Percentiles rank a stretch among this genome's conserved stretches.
Conservation (phyloP, 2,329 filamentous ascomycete genomes). For the Talaromyces sp. region DNA sequence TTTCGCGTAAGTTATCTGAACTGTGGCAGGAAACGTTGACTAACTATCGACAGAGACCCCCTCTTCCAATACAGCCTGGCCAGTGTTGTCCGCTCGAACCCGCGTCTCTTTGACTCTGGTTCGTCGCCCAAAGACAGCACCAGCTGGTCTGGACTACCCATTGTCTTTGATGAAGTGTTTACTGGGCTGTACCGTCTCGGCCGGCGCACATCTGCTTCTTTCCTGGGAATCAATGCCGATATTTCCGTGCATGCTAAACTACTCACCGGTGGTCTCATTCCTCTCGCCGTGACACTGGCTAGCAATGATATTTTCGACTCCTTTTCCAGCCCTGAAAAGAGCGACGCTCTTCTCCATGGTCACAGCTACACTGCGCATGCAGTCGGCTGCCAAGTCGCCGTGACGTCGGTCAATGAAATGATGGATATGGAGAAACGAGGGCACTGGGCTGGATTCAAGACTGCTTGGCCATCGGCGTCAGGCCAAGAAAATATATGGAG, state of each 20-base stretch:
- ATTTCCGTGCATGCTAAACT: slow-evolving; percentile 79
- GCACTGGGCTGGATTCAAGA: slow-evolving; percentile 53
- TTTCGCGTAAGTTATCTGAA: slow-evolving; percentile 56
- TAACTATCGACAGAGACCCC: slow-evolving; percentile 55
- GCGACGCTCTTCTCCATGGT: slow-evolving; percentile 72
- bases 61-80: slow-evolving; percentile 72
- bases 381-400: slow-evolving; percentile 71
- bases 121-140: slow-evolving; percentile 11
- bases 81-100: slow-evolving; percentile 57
- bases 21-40: background rate
- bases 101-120: slow-evolving; percentile 48
- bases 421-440: slow-evolving; percentile 51
- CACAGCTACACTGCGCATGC: slow-evolving; percentile 85
- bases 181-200: slow-evolving; percentile 80
- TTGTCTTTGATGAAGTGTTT: slow-evolving; percentile 84
- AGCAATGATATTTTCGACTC: slow-evolving; percentile 67
- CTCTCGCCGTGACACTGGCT: slow-evolving; percentile 70
- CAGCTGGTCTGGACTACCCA: slow-evolving; percentile 66
- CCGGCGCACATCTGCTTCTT: slow-evolving; percentile 62
- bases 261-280: slow-evolving; percentile 72
- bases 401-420: slow-evolving; percentile 60
- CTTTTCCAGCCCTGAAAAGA: slow-evolving; percentile 68
- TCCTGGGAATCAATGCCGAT: slow-evolving; percentile 64
- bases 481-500: slow-evolving; percentile 55
- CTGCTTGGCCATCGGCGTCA: slow-evolving; percentile 39